These are phyloP conservation scores for Aspergillus fijiensis DNA, from an alignment of 2,329 filamentous ascomycete species.

Conservation along the genomic window DNA sequence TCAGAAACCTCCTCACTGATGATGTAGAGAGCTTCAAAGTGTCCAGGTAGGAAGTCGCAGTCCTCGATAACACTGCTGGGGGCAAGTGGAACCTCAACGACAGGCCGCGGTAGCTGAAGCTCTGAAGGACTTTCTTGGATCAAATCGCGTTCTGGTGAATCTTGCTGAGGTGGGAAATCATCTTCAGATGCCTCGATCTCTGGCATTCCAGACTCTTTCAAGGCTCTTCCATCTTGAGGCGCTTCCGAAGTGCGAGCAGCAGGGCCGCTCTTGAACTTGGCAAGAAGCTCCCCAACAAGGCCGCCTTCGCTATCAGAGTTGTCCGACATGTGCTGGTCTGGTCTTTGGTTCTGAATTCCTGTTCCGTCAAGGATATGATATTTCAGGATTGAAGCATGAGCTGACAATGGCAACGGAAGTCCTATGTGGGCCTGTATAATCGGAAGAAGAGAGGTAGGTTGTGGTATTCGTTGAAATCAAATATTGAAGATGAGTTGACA, in stretches of 20 bases:
- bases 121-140: neutral
- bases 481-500: neutral
- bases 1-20: constrained; percentile 27
- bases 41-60: constrained; percentile 42
- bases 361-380: neutral
- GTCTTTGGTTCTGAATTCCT: no score
- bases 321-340: neutral
- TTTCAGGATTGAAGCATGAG: neutral
- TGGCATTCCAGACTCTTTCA: no score
- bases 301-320: constrained; percentile 12
- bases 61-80: constrained; percentile 28
- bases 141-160: neutral
- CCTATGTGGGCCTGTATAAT: neutral
- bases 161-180: neutral
- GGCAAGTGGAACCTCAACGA: constrained; percentile 33
- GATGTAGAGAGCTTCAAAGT: constrained; percentile 35
- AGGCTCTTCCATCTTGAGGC: neutral
- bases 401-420: neutral
- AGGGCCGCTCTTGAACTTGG: constrained; percentile 12
- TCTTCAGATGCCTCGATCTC: neutral
- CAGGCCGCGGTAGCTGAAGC: neutral
- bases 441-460: neutral
- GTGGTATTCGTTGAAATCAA: neutral
- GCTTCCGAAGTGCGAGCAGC: neutral
- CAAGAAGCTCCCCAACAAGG: constrained; percentile 21